These are phyloP conservation scores for Bryum argenteum DNA, from an alignment of 225 moss, liverwort and hornwort genomes.

Conservation along the genomic window DNA sequence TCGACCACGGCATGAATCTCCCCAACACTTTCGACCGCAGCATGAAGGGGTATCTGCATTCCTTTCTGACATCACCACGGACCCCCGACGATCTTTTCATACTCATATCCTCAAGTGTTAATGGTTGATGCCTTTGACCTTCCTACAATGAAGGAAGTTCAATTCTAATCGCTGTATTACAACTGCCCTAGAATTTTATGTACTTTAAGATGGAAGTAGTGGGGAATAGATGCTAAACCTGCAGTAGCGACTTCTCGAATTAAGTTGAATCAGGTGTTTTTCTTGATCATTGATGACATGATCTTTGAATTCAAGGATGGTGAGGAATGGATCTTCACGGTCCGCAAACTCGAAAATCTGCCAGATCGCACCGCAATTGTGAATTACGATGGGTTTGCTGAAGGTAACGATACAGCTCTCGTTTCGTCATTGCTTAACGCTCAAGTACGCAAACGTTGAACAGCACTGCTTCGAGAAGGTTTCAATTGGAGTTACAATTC, in stretches of 20 bases:
- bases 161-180: background rate
- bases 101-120: background rate
- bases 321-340: constrained; percentile 94
- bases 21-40: background rate
- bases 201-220: no score
- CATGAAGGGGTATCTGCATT: background rate
- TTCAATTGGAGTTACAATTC: background rate
- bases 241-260: background rate
- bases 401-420: constrained; percentile 42
- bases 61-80: background rate
- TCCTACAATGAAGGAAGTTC: background rate
- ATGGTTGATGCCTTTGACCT: background rate
- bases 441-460: background rate
- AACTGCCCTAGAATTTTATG: background rate
- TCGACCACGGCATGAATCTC: background rate
- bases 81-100: background rate
- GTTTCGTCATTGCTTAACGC: background rate
- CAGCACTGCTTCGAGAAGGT: background rate
- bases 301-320: constrained; percentile 60
- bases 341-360: constrained; percentile 68
- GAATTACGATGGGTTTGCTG: constrained; percentile 96
- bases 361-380: constrained; percentile 74
- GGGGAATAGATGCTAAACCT: no score
- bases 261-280: background rate
- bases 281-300: constrained; percentile 6